These are phyloP conservation scores for Nicotiana paniculata DNA, from an alignment of 257 asterid species.

Conservation along the genomic window DNA sequence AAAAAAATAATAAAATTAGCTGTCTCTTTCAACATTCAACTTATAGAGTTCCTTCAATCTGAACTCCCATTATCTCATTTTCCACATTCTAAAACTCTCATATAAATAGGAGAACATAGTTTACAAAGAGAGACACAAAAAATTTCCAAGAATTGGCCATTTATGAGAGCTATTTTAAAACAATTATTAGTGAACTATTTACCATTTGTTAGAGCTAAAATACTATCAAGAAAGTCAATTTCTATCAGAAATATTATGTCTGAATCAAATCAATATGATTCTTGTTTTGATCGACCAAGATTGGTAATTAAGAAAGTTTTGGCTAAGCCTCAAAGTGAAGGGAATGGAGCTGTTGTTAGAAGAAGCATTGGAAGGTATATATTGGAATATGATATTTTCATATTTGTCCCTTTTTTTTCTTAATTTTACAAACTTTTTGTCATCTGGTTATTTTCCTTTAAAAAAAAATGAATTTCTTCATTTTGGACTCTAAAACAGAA, in stretches of 20 bases:
- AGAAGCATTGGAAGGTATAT: constrained; percentile 88
- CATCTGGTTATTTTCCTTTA: not conserved
- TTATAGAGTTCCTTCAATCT: not conserved
- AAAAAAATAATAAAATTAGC: not conserved
- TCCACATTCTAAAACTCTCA: not conserved
- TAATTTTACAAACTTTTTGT: not conserved
- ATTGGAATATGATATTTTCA: not conserved
- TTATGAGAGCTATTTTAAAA: constrained; percentile 33
- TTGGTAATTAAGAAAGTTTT: constrained; percentile 54
- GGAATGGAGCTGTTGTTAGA: constrained; percentile 72
- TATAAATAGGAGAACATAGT: constrained; percentile 1
- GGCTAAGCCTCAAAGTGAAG: constrained; percentile 72
- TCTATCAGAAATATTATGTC: constrained; percentile 38
- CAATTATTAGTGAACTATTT: constrained; percentile 16
- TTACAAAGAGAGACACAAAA: not conserved
- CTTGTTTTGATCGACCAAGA: constrained; percentile 55
- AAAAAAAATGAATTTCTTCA: too few species aligned
- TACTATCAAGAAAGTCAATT: not conserved
- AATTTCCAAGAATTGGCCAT: not conserved
- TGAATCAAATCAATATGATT: constrained; percentile 23
- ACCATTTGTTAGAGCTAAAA: constrained; percentile 5
- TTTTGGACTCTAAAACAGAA: not conserved
- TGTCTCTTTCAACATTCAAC: constrained; percentile 4
- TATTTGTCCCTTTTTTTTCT: not conserved
- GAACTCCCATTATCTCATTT: not conserved